Evolutionary conservation across 352 stramenopile species (phyloP).

Genomic region (Phytophthora podocarpi): DNA sequence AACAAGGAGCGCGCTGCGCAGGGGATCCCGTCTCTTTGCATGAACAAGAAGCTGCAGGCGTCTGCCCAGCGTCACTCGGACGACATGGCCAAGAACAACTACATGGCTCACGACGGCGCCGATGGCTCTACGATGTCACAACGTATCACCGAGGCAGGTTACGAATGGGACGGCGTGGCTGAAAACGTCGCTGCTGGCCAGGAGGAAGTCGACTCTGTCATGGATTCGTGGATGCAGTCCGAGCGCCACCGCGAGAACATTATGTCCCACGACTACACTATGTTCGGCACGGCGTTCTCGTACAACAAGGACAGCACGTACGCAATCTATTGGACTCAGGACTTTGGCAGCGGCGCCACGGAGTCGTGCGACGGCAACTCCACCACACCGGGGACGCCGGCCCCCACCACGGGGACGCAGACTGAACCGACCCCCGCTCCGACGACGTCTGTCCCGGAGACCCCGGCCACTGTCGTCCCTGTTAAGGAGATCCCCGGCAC

Average conservation of each 20-base stretch:
- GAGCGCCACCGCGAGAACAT: slow-evolving; percentile 34
- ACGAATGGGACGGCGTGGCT: slow-evolving; percentile 40
- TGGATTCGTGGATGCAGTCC: slow-evolving; percentile 43
- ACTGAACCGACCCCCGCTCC: slow-evolving; percentile 15
- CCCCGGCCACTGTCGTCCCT: slow-evolving; percentile 9
- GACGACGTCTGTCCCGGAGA: slow-evolving; percentile 12
- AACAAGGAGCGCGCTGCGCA: slow-evolving; percentile 45
- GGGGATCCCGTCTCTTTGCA: slow-evolving; percentile 36
- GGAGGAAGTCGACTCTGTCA: slow-evolving; percentile 29
- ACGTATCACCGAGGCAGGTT: slow-evolving; percentile 47
- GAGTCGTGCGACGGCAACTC: slow-evolving; percentile 27
- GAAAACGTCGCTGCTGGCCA: slow-evolving; percentile 44
- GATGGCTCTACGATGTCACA: slow-evolving; percentile 41
- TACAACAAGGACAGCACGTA: slow-evolving; percentile 35
- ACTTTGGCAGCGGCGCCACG: slow-evolving; percentile 35
- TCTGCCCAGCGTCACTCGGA: slow-evolving; percentile 31
- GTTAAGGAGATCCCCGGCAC: slow-evolving; percentile 4
- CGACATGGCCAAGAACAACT: slow-evolving; percentile 53
- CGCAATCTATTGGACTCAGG: slow-evolving; percentile 57
- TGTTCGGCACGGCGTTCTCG: slow-evolving; percentile 39
- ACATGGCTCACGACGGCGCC: slow-evolving; percentile 47
- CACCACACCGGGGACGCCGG: background rate
- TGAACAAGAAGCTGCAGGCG: slow-evolving; percentile 36
- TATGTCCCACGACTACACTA: slow-evolving; percentile 33
- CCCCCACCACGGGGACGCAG: no score